Evolutionary conservation across 75 land plant species (phyloP).

Genomic region (Chamaecyparis obtusa): DNA sequence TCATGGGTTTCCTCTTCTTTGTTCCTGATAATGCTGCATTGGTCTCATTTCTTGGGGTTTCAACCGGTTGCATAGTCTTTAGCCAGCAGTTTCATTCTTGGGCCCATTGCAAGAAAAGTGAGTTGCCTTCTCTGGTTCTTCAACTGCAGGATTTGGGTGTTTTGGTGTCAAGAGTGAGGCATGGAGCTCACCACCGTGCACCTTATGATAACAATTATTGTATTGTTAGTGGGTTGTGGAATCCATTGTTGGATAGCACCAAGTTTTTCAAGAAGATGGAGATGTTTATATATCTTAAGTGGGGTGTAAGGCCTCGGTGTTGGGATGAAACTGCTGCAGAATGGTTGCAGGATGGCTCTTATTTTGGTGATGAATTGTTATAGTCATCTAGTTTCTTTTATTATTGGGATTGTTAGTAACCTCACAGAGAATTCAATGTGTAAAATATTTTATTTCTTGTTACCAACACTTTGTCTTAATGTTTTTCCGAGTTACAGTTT

Average conservation of each 20-base stretch:
- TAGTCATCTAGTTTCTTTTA: not conserved
- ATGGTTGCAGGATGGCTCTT: slow-evolving; percentile 61
- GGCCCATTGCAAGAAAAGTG: slow-evolving; percentile 69
- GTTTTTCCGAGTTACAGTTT: too few species aligned
- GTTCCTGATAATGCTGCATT: slow-evolving; percentile 27
- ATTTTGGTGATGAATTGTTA: not conserved
- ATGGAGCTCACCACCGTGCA: slow-evolving; percentile 68
- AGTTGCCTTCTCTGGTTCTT: slow-evolving; percentile 57
- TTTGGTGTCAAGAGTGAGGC: slow-evolving; percentile 63
- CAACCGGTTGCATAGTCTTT: slow-evolving; percentile 73
- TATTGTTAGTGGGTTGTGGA: slow-evolving; percentile 93
- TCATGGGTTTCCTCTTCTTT: slow-evolving; percentile 40
- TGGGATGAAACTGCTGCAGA: slow-evolving; percentile 76
- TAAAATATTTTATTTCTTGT: not conserved
- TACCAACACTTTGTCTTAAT: too few species aligned
- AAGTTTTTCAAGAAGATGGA: slow-evolving; percentile 65
- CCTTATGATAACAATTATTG: slow-evolving; percentile 91
- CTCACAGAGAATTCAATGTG: not conserved
- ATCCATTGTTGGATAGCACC: slow-evolving; percentile 52
- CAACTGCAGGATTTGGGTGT: slow-evolving; percentile 71
- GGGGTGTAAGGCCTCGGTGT: slow-evolving; percentile 69
- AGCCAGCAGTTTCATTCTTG: slow-evolving; percentile 96
- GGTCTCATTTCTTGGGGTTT: slow-evolving; percentile 52
- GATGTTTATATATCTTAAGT: slow-evolving; percentile 56
- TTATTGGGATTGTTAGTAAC: not conserved